These are phyloP conservation scores for Prunus dulcis DNA, from an alignment of 306 rosid genomes.

Conservation along the genomic window DNA sequence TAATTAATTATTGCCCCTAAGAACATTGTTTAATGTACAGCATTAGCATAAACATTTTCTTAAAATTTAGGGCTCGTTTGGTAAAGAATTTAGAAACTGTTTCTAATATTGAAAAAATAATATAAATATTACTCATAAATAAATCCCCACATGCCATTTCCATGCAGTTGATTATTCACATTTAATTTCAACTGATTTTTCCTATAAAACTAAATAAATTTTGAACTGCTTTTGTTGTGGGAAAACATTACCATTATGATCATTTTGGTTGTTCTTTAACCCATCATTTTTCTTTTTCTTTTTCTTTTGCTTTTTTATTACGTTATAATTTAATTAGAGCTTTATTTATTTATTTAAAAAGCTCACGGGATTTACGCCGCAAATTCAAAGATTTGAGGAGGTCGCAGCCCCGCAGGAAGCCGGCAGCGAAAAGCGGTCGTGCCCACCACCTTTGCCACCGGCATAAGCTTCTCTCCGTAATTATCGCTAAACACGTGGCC, in stretches of 20 bases:
- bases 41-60: too few relatives aligned
- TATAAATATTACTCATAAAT: too few relatives aligned
- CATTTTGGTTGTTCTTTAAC: background rate
- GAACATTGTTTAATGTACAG: too few relatives aligned
- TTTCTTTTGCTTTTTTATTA: background rate
- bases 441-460: background rate
- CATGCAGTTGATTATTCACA: background rate
- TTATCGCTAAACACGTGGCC: constrained; percentile 11
- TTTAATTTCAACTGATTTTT: background rate
- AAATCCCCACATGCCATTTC: too few relatives aligned
- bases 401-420: background rate
- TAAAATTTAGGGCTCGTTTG: too few relatives aligned
- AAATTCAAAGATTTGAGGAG: background rate
- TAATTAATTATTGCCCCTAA: too few relatives aligned
- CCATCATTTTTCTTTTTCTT: background rate
- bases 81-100: too few relatives aligned
- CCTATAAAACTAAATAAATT: background rate
- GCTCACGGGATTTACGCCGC: background rate
- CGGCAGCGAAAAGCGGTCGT: background rate
- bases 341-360: background rate
- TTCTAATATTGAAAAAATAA: too few relatives aligned
- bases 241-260: background rate
- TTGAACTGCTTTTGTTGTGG: background rate
- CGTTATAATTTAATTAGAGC: background rate
- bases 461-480: background rate